A percentile compares a stretch with the other conserved stretches of the same genome.
phyloP scores from a whole-genome alignment of 106 monocot genomes.

The Dendrobium catenatum region DNA sequence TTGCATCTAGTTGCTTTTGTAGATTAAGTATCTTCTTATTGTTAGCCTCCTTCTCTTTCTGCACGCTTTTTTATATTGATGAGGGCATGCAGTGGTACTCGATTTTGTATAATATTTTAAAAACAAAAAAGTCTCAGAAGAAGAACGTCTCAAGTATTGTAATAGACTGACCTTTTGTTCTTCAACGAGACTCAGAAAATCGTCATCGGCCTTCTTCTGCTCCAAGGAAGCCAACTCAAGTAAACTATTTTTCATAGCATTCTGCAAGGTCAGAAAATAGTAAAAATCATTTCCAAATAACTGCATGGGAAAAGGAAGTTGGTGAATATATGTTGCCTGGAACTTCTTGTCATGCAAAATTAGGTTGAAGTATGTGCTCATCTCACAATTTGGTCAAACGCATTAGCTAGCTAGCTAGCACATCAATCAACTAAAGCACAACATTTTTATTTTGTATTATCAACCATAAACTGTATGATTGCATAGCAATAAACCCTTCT shows the following conservation, averaged over 20 bases:
- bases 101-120: background rate
- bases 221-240: conserved; percentile 56
- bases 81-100: background rate
- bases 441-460: background rate
- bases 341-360: background rate
- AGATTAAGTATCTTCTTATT: conserved; percentile 56
- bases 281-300: background rate
- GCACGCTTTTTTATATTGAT: background rate
- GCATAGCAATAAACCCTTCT: background rate
- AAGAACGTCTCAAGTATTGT: background rate
- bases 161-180: conserved; percentile 57
- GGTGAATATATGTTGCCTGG: background rate
- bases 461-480: background rate
- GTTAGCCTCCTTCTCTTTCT: conserved; percentile 72
- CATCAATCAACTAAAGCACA: background rate
- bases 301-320: background rate
- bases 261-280: conserved; percentile 20
- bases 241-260: conserved; percentile 38
- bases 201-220: conserved; percentile 62
- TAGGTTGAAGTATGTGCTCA: background rate
- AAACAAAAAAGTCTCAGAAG: background rate
- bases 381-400: background rate
- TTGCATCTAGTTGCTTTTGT: conserved; percentile 77
- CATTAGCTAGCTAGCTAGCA: background rate
- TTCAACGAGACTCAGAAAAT: conserved; percentile 54